Base-by-base conservation (phyloP, 805 yeast genomes). In the Starmerella roubikii region DNA sequence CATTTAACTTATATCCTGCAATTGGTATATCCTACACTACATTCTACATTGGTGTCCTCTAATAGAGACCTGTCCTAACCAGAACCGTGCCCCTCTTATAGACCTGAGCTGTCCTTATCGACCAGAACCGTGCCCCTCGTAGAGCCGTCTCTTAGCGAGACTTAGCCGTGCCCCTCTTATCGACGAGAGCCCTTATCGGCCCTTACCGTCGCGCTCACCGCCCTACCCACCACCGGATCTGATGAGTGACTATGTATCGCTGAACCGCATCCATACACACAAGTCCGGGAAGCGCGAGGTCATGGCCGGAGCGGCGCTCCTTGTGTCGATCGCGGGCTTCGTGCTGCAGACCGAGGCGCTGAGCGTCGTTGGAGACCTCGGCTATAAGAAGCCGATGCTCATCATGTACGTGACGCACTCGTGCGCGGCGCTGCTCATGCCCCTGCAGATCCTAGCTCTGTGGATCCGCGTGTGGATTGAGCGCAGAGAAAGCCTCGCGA, bases 261-360 rank as follows among this genome's bases (percentile, higher is more conserved):
- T 32, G 25, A 15, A 31, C 29, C 27, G 40, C 8, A 10, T 10
- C 17, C 16, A n/a, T 4, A 17, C 21, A 5, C 34, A 27, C 6
- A 15, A 26, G 17, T 43, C 47, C 10, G 37, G 53, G 28, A 66
- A 62, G 40, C 52, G 71, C n/a, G 55, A 53, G 29, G 42, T 61
- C 4, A 64, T 69, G 46, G 72, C 76, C 4, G 58, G 61, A 3
- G 46, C 59, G 1, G 63, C 78, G 2, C 67, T 76, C 30, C 12
- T 65, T 1, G 41, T 71, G 1, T 69, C 78, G 0, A 47, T 76
- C 42, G 51, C 71, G 7, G 52, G 85, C 3, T 84, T 84, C 58
- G 85, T 84, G 4, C 52, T 68, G 13, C 94, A 83, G 54, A 83
- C 94, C 0, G 94, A 83, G 54, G 63, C 76, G 43, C 81, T 93